Conservation (phyloP, 2,329 filamentous ascomycete genomes). For the Fragosphaeria purpurea region DNA sequence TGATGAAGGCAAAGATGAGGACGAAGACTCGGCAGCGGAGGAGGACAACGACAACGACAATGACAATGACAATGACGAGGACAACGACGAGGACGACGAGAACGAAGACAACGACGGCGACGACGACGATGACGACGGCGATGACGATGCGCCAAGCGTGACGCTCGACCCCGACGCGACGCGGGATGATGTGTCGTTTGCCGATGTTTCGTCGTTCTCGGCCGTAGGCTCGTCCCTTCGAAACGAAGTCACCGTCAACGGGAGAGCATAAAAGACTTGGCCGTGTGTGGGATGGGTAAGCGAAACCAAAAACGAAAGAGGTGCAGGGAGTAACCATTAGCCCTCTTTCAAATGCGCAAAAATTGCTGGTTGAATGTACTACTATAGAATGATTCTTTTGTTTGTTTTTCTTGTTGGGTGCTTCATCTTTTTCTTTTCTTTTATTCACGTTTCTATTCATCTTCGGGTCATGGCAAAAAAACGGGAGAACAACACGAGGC, state of each 20-base stretch:
- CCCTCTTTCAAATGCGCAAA: no score
- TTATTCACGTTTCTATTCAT: background rate
- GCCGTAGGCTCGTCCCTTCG: constrained; percentile 9
- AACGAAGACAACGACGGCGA: constrained; percentile 1
- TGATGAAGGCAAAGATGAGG: constrained; percentile 1
- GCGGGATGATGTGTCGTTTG: constrained; percentile 12
- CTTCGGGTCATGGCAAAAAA: background rate
- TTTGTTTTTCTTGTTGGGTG: background rate
- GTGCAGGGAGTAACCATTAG: background rate
- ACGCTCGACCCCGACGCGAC: constrained; percentile 10
- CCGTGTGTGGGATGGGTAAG: background rate
- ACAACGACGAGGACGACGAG: background rate
- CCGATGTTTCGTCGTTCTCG: constrained; percentile 9
- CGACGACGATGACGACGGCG: constrained; percentile 9
- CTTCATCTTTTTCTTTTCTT: background rate
- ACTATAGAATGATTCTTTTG: background rate
- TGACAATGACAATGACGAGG: background rate
- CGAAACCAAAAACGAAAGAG: background rate
- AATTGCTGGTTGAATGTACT: background rate
- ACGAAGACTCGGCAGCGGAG: background rate
- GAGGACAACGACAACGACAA: constrained; percentile 15
- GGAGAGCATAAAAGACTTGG: background rate
- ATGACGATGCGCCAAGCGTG: constrained; percentile 6
- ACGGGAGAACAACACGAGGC: background rate
- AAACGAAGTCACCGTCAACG: constrained; percentile 8